Percentiles rank a stretch among this genome's conserved stretches.
Conservation (phyloP, 768 basidiomycete genomes). For the Suillus plorans region DNA sequence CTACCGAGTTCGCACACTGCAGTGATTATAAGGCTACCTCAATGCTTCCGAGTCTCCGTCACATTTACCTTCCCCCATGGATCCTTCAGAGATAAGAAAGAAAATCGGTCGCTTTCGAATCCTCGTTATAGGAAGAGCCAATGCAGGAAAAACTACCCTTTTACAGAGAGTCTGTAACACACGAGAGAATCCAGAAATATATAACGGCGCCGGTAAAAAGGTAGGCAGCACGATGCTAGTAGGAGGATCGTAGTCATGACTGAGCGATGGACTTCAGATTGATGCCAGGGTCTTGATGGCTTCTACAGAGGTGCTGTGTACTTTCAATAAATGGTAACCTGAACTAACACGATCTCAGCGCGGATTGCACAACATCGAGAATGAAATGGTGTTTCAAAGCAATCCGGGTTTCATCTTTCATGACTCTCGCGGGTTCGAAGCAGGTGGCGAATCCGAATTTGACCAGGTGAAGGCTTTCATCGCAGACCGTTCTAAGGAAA, state of each 20-base stretch:
- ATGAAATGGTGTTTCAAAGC: slow-evolving; percentile 30
- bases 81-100: neutral
- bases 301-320: neutral
- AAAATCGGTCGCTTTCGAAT: slow-evolving; percentile 10
- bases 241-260: neutral
- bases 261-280: slow-evolving; percentile 6
- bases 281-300: neutral
- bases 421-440: slow-evolving; percentile 18
- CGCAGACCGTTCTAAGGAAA: slow-evolving; percentile 14
- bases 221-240: neutral
- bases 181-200: neutral
- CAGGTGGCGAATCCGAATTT: neutral
- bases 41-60: neutral
- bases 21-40: neutral
- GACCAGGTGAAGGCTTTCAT: neutral
- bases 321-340: neutral
- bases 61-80: neutral
- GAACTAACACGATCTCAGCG: neutral
- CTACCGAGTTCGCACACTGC: neutral
- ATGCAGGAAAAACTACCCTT: neutral
- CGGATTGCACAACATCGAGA: slow-evolving; percentile 36
- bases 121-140: neutral
- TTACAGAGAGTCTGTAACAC: neutral
- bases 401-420: slow-evolving; percentile 39
- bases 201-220: slow-evolving; percentile 4